A percentile compares a stretch with the other conserved stretches of the same genome.
phyloP scores from a whole-genome alignment of 306 rosid genomes.

The Prunus mira region DNA sequence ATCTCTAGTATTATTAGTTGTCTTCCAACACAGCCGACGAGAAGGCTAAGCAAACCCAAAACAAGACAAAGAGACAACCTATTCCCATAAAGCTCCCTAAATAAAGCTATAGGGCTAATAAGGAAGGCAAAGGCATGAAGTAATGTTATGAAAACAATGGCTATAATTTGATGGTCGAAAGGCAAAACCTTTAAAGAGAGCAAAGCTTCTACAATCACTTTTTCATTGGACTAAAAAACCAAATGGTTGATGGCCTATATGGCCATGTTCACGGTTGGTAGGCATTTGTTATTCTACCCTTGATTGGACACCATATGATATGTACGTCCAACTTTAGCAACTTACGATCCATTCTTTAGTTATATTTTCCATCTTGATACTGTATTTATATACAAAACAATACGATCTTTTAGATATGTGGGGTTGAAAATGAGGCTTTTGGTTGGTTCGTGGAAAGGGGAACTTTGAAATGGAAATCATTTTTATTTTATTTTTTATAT shows the following conservation, averaged over 20 bases:
- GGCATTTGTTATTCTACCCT: not conserved
- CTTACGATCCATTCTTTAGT: not conserved
- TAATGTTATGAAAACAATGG: not conserved
- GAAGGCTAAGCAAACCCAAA: not conserved
- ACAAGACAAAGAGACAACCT: conserved; percentile 2
- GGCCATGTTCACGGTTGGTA: not conserved
- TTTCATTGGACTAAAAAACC: not conserved
- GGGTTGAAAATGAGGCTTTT: too few species aligned
- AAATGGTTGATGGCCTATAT: not conserved
- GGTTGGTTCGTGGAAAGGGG: too few species aligned
- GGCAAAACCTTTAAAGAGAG: not conserved
- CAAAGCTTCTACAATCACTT: conserved; percentile 3
- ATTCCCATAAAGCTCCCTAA: too few species aligned
- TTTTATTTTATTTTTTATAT: too few species aligned
- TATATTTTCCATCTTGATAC: too few species aligned
- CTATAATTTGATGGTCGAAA: not conserved
- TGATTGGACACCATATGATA: not conserved
- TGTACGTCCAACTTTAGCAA: not conserved
- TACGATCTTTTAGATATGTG: too few species aligned
- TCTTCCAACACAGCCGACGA: not conserved
- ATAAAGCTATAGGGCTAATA: not conserved
- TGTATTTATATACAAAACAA: too few species aligned
- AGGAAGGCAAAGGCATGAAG: conserved; percentile 15
- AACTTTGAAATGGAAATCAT: too few species aligned
- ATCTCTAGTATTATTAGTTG: not conserved